Base-by-base conservation (phyloP, 2,329 filamentous ascomycete genomes). In the Fusarium pininemorale region DNA sequence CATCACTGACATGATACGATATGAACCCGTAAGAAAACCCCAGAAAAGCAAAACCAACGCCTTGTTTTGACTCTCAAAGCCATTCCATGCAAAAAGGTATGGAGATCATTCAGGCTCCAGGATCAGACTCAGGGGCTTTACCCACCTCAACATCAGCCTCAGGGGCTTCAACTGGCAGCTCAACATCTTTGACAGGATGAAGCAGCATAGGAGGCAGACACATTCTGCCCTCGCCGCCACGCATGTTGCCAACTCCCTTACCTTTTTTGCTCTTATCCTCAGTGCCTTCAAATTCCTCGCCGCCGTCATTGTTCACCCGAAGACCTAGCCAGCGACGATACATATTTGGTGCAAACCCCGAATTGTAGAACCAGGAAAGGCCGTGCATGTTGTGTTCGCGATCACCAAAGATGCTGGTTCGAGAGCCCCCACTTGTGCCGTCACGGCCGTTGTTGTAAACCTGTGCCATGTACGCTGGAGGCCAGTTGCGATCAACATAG, bases 291-390 rank as follows among this genome's bases (percentile, higher is more conserved):
- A 93, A 91, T 82, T 93, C 88, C 77, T 95, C 93, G 30, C 94
- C 94, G 16, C 93, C 92, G 63, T 94, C 92, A 74, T 94, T 93
- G 79, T 94, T 91, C 41, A 96, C 92, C 73, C 89, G 90, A 78
- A 96, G 90, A 3, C 95, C 95, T 41, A 98, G 84, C 96, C 96
- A 98, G 69, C 94, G 88, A 56, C 90, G 88, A 86, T 96, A 98
- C 79, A 98, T 79, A 73, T 94, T 94, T 6, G 91, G 89, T 12
- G 93, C 91, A 79, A 98, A 98, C 3, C 91, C 90, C 1, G 93
- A 92, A 75, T 95, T 94, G 82, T 97, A 98, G 82, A 96, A 98
- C 95, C 95, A 98, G 26, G 92, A 94, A 78, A 94, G 90, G 2
- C 95, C 95, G 61, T 88, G 87, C 80, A 98, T 92, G 82, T 98